phyloP scores from a whole-genome alignment of 345 rosid genomes.

The Gossypium ekmanianum region DNA sequence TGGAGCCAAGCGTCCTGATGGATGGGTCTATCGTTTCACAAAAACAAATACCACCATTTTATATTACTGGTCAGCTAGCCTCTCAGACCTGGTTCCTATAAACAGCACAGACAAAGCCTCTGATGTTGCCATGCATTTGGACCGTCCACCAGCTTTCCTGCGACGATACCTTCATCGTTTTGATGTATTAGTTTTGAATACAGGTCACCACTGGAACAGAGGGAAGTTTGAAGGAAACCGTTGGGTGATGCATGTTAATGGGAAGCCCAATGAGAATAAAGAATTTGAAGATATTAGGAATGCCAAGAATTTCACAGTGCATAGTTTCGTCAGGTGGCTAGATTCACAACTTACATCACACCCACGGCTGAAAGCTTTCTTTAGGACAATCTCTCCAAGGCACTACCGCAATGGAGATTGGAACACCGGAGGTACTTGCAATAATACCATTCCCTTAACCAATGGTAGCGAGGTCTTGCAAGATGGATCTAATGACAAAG shows the following conservation, averaged over 20 bases:
- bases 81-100: conserved; percentile 46
- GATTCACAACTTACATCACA: conserved; percentile 53
- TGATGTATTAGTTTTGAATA: conserved; percentile 62
- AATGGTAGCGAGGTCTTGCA: conserved; percentile 41
- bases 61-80: conserved; percentile 71
- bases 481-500: conserved; percentile 49
- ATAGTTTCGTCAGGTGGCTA: conserved; percentile 55
- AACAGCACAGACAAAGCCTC: conserved; percentile 33
- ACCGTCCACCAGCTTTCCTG: conserved; percentile 70
- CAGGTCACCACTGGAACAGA: conserved; percentile 87
- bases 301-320: conserved; percentile 57
- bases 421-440: conserved; percentile 78
- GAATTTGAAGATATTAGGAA: conserved; percentile 36
- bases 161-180: conserved; percentile 44
- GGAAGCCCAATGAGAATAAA: conserved; percentile 36
- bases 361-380: conserved; percentile 57
- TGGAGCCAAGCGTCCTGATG: conserved; percentile 62
- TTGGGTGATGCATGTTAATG: conserved; percentile 64
- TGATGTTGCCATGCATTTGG: conserved; percentile 63
- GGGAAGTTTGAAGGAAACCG: conserved; percentile 64
- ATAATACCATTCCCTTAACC: conserved; percentile 53
- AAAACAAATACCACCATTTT: conserved; percentile 66
- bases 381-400: conserved; percentile 69
- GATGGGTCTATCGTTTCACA: conserved; percentile 62
- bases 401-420: conserved; percentile 74